A percentile compares a stretch with the other conserved stretches of the same genome.
Evolutionary conservation across 768 basidiomycete genomes (phyloP).

Genomic region (Collybia mongolica): DNA sequence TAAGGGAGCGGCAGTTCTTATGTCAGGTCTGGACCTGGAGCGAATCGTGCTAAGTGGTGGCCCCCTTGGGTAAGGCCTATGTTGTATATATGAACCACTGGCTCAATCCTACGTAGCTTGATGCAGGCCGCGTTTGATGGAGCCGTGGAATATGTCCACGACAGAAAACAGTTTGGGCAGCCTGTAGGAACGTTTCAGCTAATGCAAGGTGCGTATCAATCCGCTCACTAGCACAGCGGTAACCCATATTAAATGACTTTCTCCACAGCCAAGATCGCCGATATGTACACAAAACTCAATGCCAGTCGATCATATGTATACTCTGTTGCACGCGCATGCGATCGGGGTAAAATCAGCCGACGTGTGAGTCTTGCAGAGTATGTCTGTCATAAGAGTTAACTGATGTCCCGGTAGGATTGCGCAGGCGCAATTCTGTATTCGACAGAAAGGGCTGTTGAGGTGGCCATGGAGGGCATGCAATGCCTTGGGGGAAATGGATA

Average conservation of each 20-base stretch:
- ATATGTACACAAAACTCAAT: constrained; percentile 94
- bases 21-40: constrained; percentile 94
- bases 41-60: constrained; percentile 90
- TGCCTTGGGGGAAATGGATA: constrained; percentile 95
- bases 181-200: constrained; percentile 90
- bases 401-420: constrained; percentile 64
- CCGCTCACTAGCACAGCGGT: constrained; percentile 10
- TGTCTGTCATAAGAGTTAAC: not conserved
- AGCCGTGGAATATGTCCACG: constrained; percentile 87
- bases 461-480: constrained; percentile 89
- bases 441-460: constrained; percentile 89
- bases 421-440: constrained; percentile 94
- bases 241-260: constrained; percentile 9
- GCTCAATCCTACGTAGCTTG: constrained; percentile 43
- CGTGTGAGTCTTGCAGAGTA: constrained; percentile 45
- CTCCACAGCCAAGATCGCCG: constrained; percentile 69
- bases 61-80: constrained; percentile 68
- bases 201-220: constrained; percentile 75
- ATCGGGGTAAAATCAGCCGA: constrained; percentile 74
- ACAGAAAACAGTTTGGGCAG: constrained; percentile 87
- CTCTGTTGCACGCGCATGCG: constrained; percentile 88
- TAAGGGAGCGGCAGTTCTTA: constrained; percentile 82
- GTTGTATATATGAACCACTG: constrained; percentile 4
- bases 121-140: constrained; percentile 95
- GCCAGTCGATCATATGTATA: constrained; percentile 91